Evolutionary conservation across 2,329 filamentous ascomycete genomes (phyloP).

Genomic region (Zymoseptoria pseudotritici): DNA sequence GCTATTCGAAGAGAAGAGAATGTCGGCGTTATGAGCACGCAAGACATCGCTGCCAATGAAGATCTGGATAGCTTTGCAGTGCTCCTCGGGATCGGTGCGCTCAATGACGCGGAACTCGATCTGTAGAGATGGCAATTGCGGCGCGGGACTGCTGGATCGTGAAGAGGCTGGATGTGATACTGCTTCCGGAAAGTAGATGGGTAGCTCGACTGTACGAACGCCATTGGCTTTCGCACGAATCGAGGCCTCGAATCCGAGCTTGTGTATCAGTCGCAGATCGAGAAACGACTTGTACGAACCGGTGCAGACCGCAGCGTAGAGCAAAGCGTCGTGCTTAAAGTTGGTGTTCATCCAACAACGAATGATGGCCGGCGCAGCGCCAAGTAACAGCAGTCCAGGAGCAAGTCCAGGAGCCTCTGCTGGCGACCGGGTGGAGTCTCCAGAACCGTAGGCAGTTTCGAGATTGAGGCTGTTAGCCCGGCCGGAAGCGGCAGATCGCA

Average conservation of each 20-base stretch:
- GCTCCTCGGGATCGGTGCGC: slow-evolving; percentile 38
- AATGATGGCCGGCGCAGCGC: slow-evolving; percentile 86
- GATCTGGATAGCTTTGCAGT: slow-evolving; percentile 63
- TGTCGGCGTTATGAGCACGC: slow-evolving; percentile 77
- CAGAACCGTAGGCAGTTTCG: slow-evolving; percentile 63
- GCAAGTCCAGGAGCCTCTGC: slow-evolving; percentile 67
- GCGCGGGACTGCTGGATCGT: slow-evolving; percentile 63
- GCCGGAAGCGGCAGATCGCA: slow-evolving; percentile 67
- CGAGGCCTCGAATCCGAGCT: slow-evolving; percentile 62
- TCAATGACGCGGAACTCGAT: slow-evolving; percentile 71
- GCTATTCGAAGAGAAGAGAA: slow-evolving; percentile 85
- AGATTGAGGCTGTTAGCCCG: slow-evolving; percentile 83
- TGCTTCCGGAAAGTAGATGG: slow-evolving; percentile 86
- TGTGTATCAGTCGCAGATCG: slow-evolving; percentile 64
- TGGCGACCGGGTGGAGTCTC: slow-evolving; percentile 60
- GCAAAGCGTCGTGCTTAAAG: slow-evolving; percentile 79
- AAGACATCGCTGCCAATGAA: slow-evolving; percentile 86
- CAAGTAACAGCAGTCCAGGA: slow-evolving; percentile 75
- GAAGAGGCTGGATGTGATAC: slow-evolving; percentile 70
- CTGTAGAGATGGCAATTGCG: slow-evolving; percentile 73
- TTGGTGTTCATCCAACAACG: slow-evolving; percentile 89
- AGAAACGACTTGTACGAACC: slow-evolving; percentile 85
- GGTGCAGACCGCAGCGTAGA: slow-evolving; percentile 88
- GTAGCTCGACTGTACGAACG: slow-evolving; percentile 61
- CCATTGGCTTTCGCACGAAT: slow-evolving; percentile 43